phyloP scores from a whole-genome alignment of 768 basidiomycete genomes.

The Lentinus brumalis region DNA sequence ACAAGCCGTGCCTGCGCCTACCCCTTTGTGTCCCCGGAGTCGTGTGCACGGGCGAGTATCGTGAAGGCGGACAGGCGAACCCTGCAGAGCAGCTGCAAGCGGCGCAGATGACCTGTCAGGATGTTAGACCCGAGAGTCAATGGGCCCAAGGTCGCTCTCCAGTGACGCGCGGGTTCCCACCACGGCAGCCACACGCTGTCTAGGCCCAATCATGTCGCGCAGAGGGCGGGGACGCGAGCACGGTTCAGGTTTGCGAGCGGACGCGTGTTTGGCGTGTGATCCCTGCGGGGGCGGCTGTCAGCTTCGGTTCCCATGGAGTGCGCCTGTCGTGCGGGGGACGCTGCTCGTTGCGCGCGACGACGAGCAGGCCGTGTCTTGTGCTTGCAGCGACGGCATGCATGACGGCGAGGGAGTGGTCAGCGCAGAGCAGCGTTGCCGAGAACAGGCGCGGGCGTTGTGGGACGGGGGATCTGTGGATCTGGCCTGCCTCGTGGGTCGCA shows the following conservation, averaged over 20 bases:
- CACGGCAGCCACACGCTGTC: neutral
- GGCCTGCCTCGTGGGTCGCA: constrained; percentile 12
- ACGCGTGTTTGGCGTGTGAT: constrained; percentile 23
- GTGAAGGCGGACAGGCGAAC: neutral
- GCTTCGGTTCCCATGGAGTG: constrained; percentile 13
- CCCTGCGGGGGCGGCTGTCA: constrained; percentile 16
- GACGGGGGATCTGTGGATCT: neutral
- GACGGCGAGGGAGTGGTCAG: neutral
- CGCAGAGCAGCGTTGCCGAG: neutral
- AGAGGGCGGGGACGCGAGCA: constrained; percentile 17
- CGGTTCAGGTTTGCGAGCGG: constrained; percentile 2
- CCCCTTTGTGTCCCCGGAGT: too few relatives aligned
- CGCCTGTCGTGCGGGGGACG: constrained; percentile 8
- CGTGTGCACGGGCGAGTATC: too few relatives aligned
- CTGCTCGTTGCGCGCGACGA: constrained; percentile 1
- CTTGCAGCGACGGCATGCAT: neutral
- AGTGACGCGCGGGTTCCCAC: constrained; percentile 8
- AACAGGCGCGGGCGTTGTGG: neutral
- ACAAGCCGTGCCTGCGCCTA: too few relatives aligned
- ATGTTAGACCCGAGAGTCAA: neutral
- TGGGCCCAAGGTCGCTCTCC: neutral
- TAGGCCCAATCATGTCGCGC: constrained; percentile 16
- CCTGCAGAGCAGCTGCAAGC: neutral
- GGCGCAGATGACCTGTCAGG: neutral
- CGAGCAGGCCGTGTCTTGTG: neutral